Evolutionary conservation across 148 eudicot genomes (phyloP), one percentile per base, ranked within the genome.

Genomic region (Polygonum aviculare): DNA sequence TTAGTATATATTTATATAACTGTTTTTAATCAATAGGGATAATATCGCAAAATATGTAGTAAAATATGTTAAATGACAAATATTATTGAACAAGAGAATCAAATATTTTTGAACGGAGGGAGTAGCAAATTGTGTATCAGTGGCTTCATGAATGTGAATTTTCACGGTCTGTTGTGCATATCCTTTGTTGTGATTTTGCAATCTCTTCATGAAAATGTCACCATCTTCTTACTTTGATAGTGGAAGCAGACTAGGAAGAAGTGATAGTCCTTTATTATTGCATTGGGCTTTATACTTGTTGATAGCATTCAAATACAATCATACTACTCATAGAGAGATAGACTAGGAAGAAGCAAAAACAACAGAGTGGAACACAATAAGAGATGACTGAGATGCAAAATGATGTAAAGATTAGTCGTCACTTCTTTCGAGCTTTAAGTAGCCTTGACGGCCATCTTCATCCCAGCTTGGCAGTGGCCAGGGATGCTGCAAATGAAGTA

Each of bases 391-490:
- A 35, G 7, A 59, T 2, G 21, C 35, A 59, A 3, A 52, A 16
- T 3, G 21, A 52, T 52, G 57, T 2, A 16, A 52, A 2, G 48
- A 18, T 21, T 16, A 52, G n/a, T 52, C n/a, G n/a, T 52, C n/a
- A 10, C 10, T 10, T 51, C 21, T 14, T 18, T 51, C 2, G 9
- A 69, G 45, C 5, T 31, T 72, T 79, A 86, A 38, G 78, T 22
- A 36, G 86, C 86, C 44, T 48, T 52, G 62, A 82, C 26, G 22
- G 75, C 70, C 55, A 86, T 86, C 79, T 86, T 86, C 85, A 86
- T 84, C 26, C 86, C 88, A 55, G 80, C 11, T 65, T 82, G 79
- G 26, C 88, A 86, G 81, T 86, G 88, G 0, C 81, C 83, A 2
- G 79, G 16, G 5, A 76, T 22, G 44, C 77, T 69, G 83, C 88